Evolutionary conservation across 306 rosid genomes (phyloP), one percentile per base, ranked within the genome.

Genomic region (Begonia loranthoides): DNA sequence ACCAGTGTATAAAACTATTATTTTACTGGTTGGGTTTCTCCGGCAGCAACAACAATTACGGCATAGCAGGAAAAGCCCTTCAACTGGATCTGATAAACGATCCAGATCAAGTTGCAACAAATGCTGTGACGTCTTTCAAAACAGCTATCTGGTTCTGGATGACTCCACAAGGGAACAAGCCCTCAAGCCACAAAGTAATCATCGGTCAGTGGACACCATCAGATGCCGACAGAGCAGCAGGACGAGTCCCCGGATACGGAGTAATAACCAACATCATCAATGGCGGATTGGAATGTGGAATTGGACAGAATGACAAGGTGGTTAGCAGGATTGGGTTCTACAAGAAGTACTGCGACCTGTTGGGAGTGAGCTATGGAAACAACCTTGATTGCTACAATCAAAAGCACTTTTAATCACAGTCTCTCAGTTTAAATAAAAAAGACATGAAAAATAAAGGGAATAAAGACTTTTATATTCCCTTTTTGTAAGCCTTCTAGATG

Each of bases 111-210:
- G 94, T 77, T 1, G 83, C 88, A 1, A 75, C 61, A 1, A 66
- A 77, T 17, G 15, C 85, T 0, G 60, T 66, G 5, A 12, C 77
- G 16, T 63, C 85, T 0, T 83, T 83, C 75, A 77, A 63, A 60
- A 70, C 84, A 1, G 85, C 94, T 0, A 34, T 84, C 1, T 84
- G 94, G 89, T 84, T 84, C 67, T 80, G 88, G 94, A 75, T 84
- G 88, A 84, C 85, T 0, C 63, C 79, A 0, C 94, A 84, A 39
- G 70, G 54, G 4, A 76, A 74, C 8, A 84, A 84, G 60, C 88
- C 94, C 1, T 84, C 94, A 0, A 57, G 81, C 55, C 94, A 80
- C 10, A 62, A 79, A 49, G 94, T 80, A 10, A 79, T 79, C 21
- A 58, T 56, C 0, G 77, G 75, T 0, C 14, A 41, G 7, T 80